Conservation (phyloP, 2,329 filamentous ascomycete genomes). For the Zymoseptoria ardabiliae region DNA sequence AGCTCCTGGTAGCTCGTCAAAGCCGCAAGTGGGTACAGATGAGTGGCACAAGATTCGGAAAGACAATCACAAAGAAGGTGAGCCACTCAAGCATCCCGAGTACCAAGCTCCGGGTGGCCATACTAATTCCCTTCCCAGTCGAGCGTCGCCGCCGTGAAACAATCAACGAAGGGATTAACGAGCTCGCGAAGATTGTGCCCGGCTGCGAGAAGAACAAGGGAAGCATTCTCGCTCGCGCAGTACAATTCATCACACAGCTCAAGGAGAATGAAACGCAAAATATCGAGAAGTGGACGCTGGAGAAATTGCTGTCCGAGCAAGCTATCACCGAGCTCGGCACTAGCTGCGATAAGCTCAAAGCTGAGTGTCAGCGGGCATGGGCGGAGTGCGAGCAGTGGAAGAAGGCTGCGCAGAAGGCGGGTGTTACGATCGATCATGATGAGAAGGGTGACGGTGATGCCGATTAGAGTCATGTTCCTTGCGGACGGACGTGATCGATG, state of each 20-base stretch:
- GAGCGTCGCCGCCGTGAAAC: constrained; percentile 94
- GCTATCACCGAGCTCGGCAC: constrained; percentile 80
- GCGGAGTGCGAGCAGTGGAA: constrained; percentile 75
- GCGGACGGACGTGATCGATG: background rate
- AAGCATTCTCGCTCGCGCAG: constrained; percentile 85
- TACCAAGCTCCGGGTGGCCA: background rate
- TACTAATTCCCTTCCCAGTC: constrained; percentile 48
- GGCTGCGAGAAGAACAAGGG: constrained; percentile 99
- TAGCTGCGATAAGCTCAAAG: constrained; percentile 80
- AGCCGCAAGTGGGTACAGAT: constrained; percentile 87
- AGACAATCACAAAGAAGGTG: constrained; percentile 98
- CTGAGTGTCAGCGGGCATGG: constrained; percentile 70
- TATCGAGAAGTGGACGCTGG: constrained; percentile 87
- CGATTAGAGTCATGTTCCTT: constrained; percentile 2
- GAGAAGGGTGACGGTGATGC: constrained; percentile 14
- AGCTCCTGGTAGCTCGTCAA: constrained; percentile 33
- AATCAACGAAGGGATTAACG: constrained; percentile 98
- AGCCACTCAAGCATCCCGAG: constrained; percentile 22
- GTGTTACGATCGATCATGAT: constrained; percentile 20
- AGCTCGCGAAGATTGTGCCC: constrained; percentile 93
- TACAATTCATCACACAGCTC: constrained; percentile 88
- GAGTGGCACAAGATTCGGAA: constrained; percentile 98
- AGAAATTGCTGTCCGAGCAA: constrained; percentile 84
- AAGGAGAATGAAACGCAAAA: constrained; percentile 92
- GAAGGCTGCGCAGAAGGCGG: constrained; percentile 38